These are phyloP conservation scores for Didymella glomerata DNA, from an alignment of 2,329 filamentous ascomycete genomes.

Conservation along the genomic window DNA sequence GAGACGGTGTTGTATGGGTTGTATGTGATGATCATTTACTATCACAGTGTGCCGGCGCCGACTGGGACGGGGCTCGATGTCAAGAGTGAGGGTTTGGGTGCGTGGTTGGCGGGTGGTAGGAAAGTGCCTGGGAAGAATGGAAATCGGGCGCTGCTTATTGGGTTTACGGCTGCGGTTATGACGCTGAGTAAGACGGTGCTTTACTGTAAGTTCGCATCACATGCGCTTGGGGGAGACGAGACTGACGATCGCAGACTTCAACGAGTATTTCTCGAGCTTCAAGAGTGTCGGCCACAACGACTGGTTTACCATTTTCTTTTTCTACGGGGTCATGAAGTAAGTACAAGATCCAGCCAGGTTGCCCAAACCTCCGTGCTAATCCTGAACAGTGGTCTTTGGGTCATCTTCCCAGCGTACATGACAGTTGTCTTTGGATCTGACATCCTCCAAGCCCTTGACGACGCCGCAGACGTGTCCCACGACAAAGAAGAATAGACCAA, in stretches of 20 bases:
- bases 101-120: conserved; percentile 59
- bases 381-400: conserved; percentile 66
- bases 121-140: conserved; percentile 62
- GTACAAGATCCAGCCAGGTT: conserved; percentile 33
- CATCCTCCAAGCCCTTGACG: conserved; percentile 66
- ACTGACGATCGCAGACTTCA: conserved; percentile 59
- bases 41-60: conserved; percentile 47
- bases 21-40: conserved; percentile 66
- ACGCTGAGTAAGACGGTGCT: conserved; percentile 73
- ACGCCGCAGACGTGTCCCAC: conserved; percentile 48
- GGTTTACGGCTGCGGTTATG: conserved; percentile 67
- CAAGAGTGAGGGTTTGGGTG: conserved; percentile 49
- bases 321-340: conserved; percentile 75
- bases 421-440: conserved; percentile 67
- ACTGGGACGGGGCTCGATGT: conserved; percentile 52
- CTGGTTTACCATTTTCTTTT: conserved; percentile 59
- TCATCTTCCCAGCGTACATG: conserved; percentile 70
- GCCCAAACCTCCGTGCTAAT: conserved; percentile 14
- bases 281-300: conserved; percentile 70
- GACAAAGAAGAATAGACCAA: conserved; percentile 33
- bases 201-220: conserved; percentile 63
- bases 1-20: conserved; percentile 72
- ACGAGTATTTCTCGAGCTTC: conserved; percentile 69
- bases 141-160: conserved; percentile 65
- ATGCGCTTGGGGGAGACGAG: not conserved